Evolutionary conservation across 2,329 filamentous ascomycete genomes (phyloP).

Genomic region (Epichloe baconii): DNA sequence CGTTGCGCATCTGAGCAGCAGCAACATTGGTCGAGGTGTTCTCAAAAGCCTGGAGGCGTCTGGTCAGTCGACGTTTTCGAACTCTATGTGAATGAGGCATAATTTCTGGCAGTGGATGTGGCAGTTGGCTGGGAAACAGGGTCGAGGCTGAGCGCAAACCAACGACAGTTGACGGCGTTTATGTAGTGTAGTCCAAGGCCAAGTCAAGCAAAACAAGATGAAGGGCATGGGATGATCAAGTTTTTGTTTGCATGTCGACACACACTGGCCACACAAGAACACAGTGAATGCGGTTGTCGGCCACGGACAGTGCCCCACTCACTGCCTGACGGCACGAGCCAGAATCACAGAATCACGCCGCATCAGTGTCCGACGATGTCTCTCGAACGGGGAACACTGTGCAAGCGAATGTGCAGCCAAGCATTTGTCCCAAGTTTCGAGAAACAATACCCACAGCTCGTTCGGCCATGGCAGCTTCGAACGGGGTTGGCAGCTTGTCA

Average conservation of each 20-base stretch:
- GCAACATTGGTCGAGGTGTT: constrained; percentile 98
- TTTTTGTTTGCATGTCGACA: background rate
- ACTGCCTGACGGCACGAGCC: background rate
- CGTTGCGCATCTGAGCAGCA: constrained; percentile 97
- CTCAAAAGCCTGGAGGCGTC: constrained; percentile 68
- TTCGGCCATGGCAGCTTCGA: background rate
- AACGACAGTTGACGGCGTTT: background rate
- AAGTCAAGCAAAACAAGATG: background rate
- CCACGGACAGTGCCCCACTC: background rate
- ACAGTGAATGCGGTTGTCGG: background rate
- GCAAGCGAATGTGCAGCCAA: background rate
- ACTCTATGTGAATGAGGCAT: background rate
- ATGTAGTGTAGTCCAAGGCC: background rate
- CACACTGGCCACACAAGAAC: background rate
- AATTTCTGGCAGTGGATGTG: background rate
- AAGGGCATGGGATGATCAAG: background rate
- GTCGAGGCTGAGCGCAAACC: background rate
- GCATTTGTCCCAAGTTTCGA: background rate
- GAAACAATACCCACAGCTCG: background rate
- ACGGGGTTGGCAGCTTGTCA: background rate
- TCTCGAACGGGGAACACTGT: background rate
- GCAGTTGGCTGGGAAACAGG: background rate
- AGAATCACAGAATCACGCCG: background rate
- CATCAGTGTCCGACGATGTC: too few species aligned
- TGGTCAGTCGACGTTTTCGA: constrained; percentile 13